Evolutionary conservation across 176 grass and related monocot genomes (phyloP), one percentile per base, ranked within the genome.

Genomic region (Microstegium vimineum): DNA sequence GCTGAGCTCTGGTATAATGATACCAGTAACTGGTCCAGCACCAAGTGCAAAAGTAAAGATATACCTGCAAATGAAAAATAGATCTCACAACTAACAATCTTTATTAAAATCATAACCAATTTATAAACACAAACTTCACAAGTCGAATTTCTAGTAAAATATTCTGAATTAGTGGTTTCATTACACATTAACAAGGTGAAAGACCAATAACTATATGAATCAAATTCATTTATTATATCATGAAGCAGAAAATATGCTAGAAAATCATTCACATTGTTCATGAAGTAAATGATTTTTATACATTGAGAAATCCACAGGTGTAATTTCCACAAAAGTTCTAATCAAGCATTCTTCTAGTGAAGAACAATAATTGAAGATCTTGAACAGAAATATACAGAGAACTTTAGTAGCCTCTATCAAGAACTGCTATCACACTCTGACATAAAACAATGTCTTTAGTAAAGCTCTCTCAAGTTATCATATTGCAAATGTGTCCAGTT

Each of bases 1-100:
- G 43, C 96, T 99, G 49, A 99, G 84, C 73, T 99, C 93, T 67
- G 96, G 96, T 82, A 99, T 95, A 66, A 99, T 92, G 37, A 99
- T 91, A 82, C 91, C 96, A 71, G 96, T 99, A 85, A 99, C 93
- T 34, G 93, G 96, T 20, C 93, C 93, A 74, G 96, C 96, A 70
- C 96, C 96, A 75, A 99, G 12, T 8, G 96, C 87, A 78, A 95
- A 99, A 68, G 91, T 79, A 73, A 99, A 99, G 62, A 99, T 99
- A 68, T 99, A 99, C 87, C 96, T 99, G 79, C 66, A 85, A 89
- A 88, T 80, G n/a, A 54, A 66, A 36, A 78, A 27, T 73, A 69
- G 75, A 54, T 59, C 69, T 28, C n/a, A 8, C 65, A 73, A 81
- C 59, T 82, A 77, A 38, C 18, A 27, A 15, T 22, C 5, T 65